Percentiles rank a stretch among this genome's conserved stretches.
phyloP scores from a whole-genome alignment of 2,329 filamentous ascomycete genomes.

The Dactylellina leptospora region DNA sequence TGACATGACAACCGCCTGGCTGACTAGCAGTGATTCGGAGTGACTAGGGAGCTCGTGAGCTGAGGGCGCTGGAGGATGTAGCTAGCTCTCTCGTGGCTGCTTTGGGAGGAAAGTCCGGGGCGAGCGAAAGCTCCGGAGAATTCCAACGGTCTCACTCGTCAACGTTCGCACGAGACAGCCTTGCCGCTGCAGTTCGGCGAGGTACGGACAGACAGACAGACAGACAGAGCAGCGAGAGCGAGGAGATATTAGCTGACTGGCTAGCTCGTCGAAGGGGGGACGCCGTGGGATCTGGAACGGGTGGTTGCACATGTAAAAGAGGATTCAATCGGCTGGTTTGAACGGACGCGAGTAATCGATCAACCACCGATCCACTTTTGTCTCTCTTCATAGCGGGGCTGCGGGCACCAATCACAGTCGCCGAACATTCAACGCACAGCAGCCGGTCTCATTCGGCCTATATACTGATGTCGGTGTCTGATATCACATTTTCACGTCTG shows the following conservation, averaged over 20 bases:
- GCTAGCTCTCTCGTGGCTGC: neutral
- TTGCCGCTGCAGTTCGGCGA: constrained; percentile 1
- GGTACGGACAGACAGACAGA: neutral
- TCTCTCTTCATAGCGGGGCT: constrained; percentile 2
- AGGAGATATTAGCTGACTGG: too few relatives aligned
- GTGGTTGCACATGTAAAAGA: neutral
- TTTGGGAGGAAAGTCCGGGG: neutral
- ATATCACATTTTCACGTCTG: neutral
- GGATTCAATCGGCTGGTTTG: too few relatives aligned
- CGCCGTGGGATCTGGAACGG: neutral
- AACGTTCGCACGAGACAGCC: neutral
- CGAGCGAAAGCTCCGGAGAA: constrained; percentile 19
- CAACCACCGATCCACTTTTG: neutral
- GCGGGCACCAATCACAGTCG: constrained; percentile 47
- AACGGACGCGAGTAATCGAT: neutral
- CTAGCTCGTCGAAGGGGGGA: too few relatives aligned
- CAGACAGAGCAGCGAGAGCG: neutral
- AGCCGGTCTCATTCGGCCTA: neutral
- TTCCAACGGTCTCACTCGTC: neutral
- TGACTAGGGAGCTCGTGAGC: too few relatives aligned
- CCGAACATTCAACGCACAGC: constrained; percentile 7
- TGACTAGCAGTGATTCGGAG: too few relatives aligned
- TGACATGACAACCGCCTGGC: constrained; percentile 20
- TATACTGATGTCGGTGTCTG: constrained; percentile 2
- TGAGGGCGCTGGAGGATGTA: too few relatives aligned